Evolutionary conservation across 805 yeast genomes (phyloP), one percentile per base, ranked within the genome.

Genomic region (Candida dendrica): DNA sequence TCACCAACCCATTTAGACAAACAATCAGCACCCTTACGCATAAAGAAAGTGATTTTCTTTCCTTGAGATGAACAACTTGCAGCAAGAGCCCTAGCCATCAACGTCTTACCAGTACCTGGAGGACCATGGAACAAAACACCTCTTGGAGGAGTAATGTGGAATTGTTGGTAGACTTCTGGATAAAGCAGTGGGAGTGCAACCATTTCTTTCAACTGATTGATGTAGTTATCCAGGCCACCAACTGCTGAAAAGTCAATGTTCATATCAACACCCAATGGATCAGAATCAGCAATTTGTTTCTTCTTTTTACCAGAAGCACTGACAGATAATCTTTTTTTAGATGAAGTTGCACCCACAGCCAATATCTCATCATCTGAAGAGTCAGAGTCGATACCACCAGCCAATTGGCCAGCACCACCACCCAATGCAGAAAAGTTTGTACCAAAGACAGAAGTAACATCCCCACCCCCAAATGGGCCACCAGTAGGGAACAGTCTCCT

Each of bases 1-100:
- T 93, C 98, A 55, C 98, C 98, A 3, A 93, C 98, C 98, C 98
- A 93, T 66, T 93, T 93, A 36, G 96, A 86, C 52, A 93, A 68
- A 58, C 95, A 85, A 61, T 93, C 98, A 0, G 98, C 98, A 49
- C 98, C 99, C 60, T 93, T 93, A 47, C 99, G 70, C 98, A 93
- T 93, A 64, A 89, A 93, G 56, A 93, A 93, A 0, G 98, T 89
- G 44, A 93, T 89, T 51, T 93, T 91, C 46, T 83, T 71, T 13
- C 81, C 81, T 15, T 85, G 81, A 0, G 95, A 78, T 0, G 96
- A 85, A 53, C 96, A 89, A 49, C 95, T 85, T 0, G 98, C 93
- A 2, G 98, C 98, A 40, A 93, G 68, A 0, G 98, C 98, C 45
- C 98, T 69, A 0, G 98, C 98, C 96, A 93, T 88, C 40, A 93